A percentile compares a stretch with the other conserved stretches of the same genome.
Evolutionary conservation across 1,284 basidiomycete genomes (phyloP).

Genomic region (Leccinum olivaceoglutinosum): DNA sequence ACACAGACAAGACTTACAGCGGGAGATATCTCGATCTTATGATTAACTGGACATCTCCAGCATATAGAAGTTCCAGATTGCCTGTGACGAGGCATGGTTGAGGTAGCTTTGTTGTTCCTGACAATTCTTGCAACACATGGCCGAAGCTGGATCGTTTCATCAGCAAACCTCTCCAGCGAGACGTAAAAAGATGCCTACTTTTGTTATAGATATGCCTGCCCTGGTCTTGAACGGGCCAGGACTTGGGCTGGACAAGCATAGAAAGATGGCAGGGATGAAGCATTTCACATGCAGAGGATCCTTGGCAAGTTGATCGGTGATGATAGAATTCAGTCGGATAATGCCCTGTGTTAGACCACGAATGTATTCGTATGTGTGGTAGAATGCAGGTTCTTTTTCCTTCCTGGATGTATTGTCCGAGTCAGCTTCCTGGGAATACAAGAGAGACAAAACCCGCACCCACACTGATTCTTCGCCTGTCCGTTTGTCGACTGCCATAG

Average conservation of each 20-base stretch:
- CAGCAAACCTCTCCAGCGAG: neutral
- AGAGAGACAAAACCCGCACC: constrained; percentile 24
- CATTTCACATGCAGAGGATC: constrained; percentile 67
- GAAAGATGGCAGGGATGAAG: constrained; percentile 92
- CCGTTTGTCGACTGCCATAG: constrained; percentile 50
- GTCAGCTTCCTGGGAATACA: constrained; percentile 1
- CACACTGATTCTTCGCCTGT: constrained; percentile 58
- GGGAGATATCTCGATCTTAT: constrained; percentile 83
- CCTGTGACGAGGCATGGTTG: too few relatives aligned
- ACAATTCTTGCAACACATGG: constrained; percentile 87
- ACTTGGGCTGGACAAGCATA: constrained; percentile 90
- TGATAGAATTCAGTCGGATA: constrained; percentile 81
- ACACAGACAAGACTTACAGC: constrained; percentile 40
- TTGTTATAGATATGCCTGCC: constrained; percentile 87
- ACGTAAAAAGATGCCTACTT: constrained; percentile 40
- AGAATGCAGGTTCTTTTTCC: constrained; percentile 91
- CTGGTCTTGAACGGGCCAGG: constrained; percentile 76
- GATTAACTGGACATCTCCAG: constrained; percentile 94
- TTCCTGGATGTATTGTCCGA: constrained; percentile 35
- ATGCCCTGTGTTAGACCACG: constrained; percentile 92
- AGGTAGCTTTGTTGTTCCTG: constrained; percentile 2
- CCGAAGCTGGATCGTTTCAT: constrained; percentile 43
- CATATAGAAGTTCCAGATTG: constrained; percentile 68
- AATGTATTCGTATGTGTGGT: constrained; percentile 90
- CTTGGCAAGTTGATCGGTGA: constrained; percentile 74